Evolutionary conservation across 2,329 filamentous ascomycete species (phyloP).

Genomic region (Aspergillus vadensis): DNA sequence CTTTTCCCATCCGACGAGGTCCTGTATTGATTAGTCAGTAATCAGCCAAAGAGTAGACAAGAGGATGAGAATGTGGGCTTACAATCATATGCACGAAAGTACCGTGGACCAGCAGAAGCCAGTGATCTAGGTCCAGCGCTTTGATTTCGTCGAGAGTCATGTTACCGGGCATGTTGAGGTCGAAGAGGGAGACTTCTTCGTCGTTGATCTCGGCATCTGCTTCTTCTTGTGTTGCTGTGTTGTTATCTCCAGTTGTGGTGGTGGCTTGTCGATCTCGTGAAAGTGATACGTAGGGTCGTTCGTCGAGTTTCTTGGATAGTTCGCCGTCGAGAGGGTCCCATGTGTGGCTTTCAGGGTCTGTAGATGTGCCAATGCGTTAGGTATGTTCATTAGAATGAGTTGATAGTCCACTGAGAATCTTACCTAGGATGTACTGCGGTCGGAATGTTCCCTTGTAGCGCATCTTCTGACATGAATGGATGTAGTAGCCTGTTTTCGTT

Average conservation of each 20-base stretch:
- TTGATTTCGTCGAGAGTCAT: constrained; percentile 46
- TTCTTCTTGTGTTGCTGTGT: constrained; percentile 1
- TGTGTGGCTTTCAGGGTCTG: constrained; percentile 49
- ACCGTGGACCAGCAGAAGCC: constrained; percentile 46
- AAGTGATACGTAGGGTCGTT: constrained; percentile 48
- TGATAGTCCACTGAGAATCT: constrained; percentile 12
- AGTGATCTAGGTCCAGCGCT: constrained; percentile 47
- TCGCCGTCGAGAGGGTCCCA: constrained; percentile 51
- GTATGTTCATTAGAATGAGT: background rate
- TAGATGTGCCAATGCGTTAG: background rate
- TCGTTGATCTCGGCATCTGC: constrained; percentile 35
- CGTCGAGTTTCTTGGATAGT: constrained; percentile 44
- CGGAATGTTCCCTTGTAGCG: constrained; percentile 51
- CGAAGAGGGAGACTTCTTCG: constrained; percentile 49
- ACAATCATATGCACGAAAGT: constrained; percentile 48
- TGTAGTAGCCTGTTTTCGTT: constrained; percentile 57
- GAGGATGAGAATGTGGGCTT: constrained; percentile 15
- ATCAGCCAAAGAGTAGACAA: background rate
- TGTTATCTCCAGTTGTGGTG: background rate
- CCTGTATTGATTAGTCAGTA: constrained; percentile 29
- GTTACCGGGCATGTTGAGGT: constrained; percentile 49
- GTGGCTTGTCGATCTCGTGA: constrained; percentile 38
- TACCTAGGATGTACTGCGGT: constrained; percentile 54
- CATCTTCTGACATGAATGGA: constrained; percentile 59
- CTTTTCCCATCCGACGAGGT: constrained; percentile 50